Evolutionary conservation across 495 filamentous ascomycete species (phyloP).

Genomic region (Eremomyces bilateralis): DNA sequence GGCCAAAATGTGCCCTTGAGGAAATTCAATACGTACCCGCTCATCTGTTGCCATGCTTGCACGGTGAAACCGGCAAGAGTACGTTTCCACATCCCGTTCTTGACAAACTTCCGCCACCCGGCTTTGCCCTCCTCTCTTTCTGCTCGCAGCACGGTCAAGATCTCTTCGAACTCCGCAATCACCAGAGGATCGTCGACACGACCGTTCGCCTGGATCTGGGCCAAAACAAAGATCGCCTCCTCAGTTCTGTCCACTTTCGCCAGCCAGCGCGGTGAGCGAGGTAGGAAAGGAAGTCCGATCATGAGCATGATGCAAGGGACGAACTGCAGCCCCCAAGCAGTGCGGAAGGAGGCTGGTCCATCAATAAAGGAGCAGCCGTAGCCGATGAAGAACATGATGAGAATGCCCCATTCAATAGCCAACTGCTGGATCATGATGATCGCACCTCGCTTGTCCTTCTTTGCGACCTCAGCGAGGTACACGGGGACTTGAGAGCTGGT

Average conservation of each 20-base stretch:
- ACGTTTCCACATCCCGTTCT: slow-evolving; percentile 47
- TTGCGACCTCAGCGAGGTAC: slow-evolving; percentile 56
- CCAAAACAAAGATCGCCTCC: slow-evolving; percentile 44
- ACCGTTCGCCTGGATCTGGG: slow-evolving; percentile 44
- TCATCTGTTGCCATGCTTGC: slow-evolving; percentile 50
- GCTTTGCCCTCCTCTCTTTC: slow-evolving; percentile 27
- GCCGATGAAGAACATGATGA: slow-evolving; percentile 30
- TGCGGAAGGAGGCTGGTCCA: slow-evolving; percentile 43
- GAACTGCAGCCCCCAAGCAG: slow-evolving; percentile 53
- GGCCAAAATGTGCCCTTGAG: no score
- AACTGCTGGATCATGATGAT: slow-evolving; percentile 58
- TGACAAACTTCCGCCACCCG: slow-evolving; percentile 37
- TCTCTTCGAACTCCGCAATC: slow-evolving; percentile 53
- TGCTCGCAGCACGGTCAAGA: slow-evolving; percentile 34
- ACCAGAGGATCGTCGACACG: slow-evolving; percentile 43
- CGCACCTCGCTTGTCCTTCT: slow-evolving; percentile 40
- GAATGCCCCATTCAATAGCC: slow-evolving; percentile 50
- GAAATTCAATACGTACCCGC: slow-evolving; percentile 47
- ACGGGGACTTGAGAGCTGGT: slow-evolving; percentile 63
- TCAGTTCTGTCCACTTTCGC: slow-evolving; percentile 44
- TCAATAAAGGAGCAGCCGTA: slow-evolving; percentile 39
- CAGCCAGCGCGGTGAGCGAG: slow-evolving; percentile 51
- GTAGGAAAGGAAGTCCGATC: slow-evolving; percentile 44
- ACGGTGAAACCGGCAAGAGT: slow-evolving; percentile 47
- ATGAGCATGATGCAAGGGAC: slow-evolving; percentile 43